Percentiles rank a stretch among this genome's conserved stretches.
These are phyloP conservation scores for Phytopythium vexans DNA, from an alignment of 352 stramenopile genomes.

Conservation along the genomic window DNA sequence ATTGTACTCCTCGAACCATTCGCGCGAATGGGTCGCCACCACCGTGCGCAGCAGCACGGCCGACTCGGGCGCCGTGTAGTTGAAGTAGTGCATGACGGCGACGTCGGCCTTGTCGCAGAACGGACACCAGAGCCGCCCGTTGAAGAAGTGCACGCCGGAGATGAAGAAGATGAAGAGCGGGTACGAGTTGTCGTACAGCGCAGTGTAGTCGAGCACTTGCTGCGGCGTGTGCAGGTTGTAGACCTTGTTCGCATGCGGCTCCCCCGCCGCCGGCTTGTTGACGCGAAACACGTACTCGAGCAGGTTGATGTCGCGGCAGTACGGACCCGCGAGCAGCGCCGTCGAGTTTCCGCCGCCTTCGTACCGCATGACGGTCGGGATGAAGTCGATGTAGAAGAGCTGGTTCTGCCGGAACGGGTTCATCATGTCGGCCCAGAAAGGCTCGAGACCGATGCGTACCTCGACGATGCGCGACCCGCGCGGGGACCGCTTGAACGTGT, in stretches of 20 bases:
- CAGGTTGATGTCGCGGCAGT: slow-evolving; percentile 55
- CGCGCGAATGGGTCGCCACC: slow-evolving; percentile 47
- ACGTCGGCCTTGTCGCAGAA: slow-evolving; percentile 77
- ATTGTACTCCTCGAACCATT: slow-evolving; percentile 79
- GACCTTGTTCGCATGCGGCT: slow-evolving; percentile 47
- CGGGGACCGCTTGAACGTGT: slow-evolving; percentile 60
- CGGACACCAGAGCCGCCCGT: slow-evolving; percentile 77
- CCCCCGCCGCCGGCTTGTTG: slow-evolving; percentile 26
- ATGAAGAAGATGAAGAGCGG: slow-evolving; percentile 77
- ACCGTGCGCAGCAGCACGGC: slow-evolving; percentile 57
- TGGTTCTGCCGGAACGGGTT: slow-evolving; percentile 80
- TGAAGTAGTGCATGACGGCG: slow-evolving; percentile 75
- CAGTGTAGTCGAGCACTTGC: slow-evolving; percentile 50
- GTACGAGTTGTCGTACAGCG: slow-evolving; percentile 63
- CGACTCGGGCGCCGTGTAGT: slow-evolving; percentile 52
- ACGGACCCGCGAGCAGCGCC: slow-evolving; percentile 64
- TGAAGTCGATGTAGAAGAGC: slow-evolving; percentile 81
- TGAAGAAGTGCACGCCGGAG: slow-evolving; percentile 69
- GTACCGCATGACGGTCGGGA: slow-evolving; percentile 77
- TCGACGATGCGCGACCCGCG: slow-evolving; percentile 61
- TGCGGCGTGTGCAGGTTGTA: slow-evolving; percentile 31
- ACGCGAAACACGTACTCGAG: slow-evolving; percentile 72
- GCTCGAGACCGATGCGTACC: slow-evolving; percentile 53
- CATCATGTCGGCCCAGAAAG: slow-evolving; percentile 68
- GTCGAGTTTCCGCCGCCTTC: slow-evolving; percentile 72